Base-by-base conservation (phyloP, 768 basidiomycete species). In the Piloderma croceum region DNA sequence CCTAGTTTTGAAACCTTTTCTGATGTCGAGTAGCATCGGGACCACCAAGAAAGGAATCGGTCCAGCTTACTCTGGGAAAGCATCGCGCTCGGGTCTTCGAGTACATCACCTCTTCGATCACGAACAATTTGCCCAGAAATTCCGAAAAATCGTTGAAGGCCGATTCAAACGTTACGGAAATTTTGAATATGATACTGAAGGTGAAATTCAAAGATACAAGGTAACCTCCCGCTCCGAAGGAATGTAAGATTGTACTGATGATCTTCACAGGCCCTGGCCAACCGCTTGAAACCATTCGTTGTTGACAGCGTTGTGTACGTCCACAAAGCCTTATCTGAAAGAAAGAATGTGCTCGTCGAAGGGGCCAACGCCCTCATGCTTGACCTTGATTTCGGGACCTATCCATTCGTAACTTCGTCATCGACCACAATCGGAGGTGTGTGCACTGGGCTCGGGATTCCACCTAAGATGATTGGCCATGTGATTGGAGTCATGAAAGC, bases 331-430 rank as follows among this genome's bases (percentile, higher is more conserved):
- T 65, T 98, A 41, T 65, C 74, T 3, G 61, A 76, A 10, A 77
- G 79, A 37, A 97, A 94, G 66, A 76, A 67, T 29, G 69, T 98
- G 33, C 80, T 99, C 23, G 88, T 98, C 43, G 96, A 99, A 60
- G 96, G 96, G 20, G 96, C 96, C 39, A 98, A 99, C 58, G 96
- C 96, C 2, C 70, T 98, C 45, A 96, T 99, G 96, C 83, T 99
- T 43, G 96, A 99, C 58, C 70, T 99, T 49, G 96, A 99, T 64
- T 92, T 87, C 56, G 96, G 96, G 20, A 99, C 96, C 4, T 99
- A 99, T 62, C 96, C 96, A 2, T 99, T 73, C 62, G 96, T 99
- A 46, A 99, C 96, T 0, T 94, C 91, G 7, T 93, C 90, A 1
- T 81, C 89, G 7, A 98, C 96, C 7, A 72, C 82, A 23, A 85